These are phyloP conservation scores for Odonthalia washingtoniensis DNA, from an alignment of 31 red algal genomes.

Conservation along the genomic window DNA sequence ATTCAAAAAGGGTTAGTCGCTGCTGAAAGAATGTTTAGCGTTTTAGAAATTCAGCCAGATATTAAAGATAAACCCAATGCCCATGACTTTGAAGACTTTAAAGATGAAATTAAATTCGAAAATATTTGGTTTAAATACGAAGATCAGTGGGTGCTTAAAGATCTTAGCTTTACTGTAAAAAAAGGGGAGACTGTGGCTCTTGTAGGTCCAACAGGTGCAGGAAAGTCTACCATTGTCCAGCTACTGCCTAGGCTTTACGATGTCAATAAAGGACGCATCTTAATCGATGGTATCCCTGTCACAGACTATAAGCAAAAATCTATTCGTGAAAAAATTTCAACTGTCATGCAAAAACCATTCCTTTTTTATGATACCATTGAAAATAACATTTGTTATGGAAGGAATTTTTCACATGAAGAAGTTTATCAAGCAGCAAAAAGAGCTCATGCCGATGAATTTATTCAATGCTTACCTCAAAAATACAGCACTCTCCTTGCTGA, in stretches of 20 bases:
- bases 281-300: conserved; percentile 76
- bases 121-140: no score
- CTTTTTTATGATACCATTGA: conserved; percentile 88
- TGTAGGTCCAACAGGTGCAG: conserved; percentile 92
- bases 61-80: no score
- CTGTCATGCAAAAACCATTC: conserved; percentile 79
- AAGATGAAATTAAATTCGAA: no score
- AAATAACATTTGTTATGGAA: conserved; percentile 87
- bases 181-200: conserved; percentile 79
- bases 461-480: conserved; percentile 63
- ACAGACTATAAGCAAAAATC: conserved; percentile 53
- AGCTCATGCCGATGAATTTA: conserved; percentile 73
- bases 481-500: conserved; percentile 80
- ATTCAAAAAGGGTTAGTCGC: no score
- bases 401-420: conserved; percentile 51
- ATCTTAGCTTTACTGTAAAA: conserved; percentile 40
- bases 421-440: conserved; percentile 56
- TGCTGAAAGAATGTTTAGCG: no score
- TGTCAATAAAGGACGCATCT: conserved; percentile 55
- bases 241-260: conserved; percentile 85
- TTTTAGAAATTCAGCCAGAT: no score
- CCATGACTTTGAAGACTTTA: no score
- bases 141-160: no score
- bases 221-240: conserved; percentile 85
- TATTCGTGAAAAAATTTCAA: conserved; percentile 74